A percentile compares a stretch with the other conserved stretches of the same genome.
Conservation (phyloP, 176 grass and related monocot genomes). For the Rhynchospora pubera region DNA sequence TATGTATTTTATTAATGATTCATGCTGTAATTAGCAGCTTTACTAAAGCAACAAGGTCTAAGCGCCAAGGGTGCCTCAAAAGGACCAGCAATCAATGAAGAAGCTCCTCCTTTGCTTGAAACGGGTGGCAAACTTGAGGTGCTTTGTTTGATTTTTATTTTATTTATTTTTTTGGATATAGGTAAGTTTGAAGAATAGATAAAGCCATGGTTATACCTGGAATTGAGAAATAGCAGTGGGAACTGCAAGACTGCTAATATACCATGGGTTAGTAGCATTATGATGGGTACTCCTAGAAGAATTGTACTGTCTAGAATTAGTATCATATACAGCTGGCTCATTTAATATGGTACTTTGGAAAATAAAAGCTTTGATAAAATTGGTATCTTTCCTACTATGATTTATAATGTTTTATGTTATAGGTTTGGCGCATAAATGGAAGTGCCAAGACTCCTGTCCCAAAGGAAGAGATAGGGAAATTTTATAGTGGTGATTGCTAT, state of each 20-base stretch:
- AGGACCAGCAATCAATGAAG: conserved; percentile 46
- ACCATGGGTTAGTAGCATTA: neutral
- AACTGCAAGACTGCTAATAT: neutral
- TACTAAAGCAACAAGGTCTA: conserved; percentile 91
- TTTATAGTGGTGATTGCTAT: conserved; percentile 87
- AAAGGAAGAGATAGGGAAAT: conserved; percentile 85
- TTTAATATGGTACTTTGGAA: neutral
- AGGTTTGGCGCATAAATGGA: conserved; percentile 87
- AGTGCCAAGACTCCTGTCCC: conserved; percentile 59
- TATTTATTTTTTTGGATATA: neutral
- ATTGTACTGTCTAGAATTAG: neutral
- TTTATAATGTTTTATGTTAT: conserved; percentile 15
- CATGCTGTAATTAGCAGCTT: conserved; percentile 39
- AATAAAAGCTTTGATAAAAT: neutral
- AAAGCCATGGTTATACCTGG: neutral
- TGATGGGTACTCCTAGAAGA: neutral
- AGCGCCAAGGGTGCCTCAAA: conserved; percentile 75
- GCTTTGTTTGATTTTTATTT: conserved; percentile 13
- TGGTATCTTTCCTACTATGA: neutral
- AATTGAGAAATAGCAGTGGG: conserved; percentile 6
- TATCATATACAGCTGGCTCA: neutral
- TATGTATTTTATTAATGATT: conserved; percentile 6
- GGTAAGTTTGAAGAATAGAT: conserved; percentile 8
- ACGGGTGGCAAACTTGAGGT: conserved; percentile 84
- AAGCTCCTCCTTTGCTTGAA: conserved; percentile 97